Conservation (phyloP, 2,329 filamentous ascomycete genomes). For the Phialemoniopsis sp. region DNA sequence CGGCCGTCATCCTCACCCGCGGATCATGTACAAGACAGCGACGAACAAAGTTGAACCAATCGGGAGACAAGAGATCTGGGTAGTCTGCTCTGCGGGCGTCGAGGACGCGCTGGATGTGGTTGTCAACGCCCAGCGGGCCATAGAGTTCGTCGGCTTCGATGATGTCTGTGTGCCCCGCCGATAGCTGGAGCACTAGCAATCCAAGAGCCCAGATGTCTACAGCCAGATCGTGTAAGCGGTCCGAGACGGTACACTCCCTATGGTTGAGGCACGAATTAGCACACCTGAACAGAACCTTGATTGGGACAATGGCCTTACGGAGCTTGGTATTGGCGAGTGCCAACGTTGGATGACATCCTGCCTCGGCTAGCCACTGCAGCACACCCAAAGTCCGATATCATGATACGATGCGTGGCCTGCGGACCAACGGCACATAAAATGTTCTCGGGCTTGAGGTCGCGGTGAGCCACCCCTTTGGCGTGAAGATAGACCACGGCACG, state of each 20-base stretch:
- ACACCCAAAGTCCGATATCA: constrained; percentile 49
- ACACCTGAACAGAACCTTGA: neutral
- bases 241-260: constrained; percentile 32
- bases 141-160: constrained; percentile 13
- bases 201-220: constrained; percentile 53
- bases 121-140: constrained; percentile 5
- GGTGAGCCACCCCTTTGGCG: constrained; percentile 42
- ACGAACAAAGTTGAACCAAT: constrained; percentile 8
- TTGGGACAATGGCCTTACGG: constrained; percentile 36
- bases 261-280: constrained; percentile 5
- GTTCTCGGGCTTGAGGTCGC: constrained; percentile 52
- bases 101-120: constrained; percentile 7
- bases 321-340: constrained; percentile 42
- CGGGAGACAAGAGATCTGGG: constrained; percentile 4
- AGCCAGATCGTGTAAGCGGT: constrained; percentile 22
- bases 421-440: constrained; percentile 44
- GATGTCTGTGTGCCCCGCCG: constrained; percentile 13
- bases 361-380: constrained; percentile 36
- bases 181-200: constrained; percentile 32
- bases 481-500: constrained; percentile 43
- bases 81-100: neutral
- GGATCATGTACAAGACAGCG: constrained; percentile 8
- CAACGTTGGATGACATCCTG: constrained; percentile 38
- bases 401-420: constrained; percentile 36
- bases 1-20: constrained; percentile 4